phyloP scores from a whole-genome alignment of 2,329 filamentous ascomycete species.

The Fusarium sp. region DNA sequence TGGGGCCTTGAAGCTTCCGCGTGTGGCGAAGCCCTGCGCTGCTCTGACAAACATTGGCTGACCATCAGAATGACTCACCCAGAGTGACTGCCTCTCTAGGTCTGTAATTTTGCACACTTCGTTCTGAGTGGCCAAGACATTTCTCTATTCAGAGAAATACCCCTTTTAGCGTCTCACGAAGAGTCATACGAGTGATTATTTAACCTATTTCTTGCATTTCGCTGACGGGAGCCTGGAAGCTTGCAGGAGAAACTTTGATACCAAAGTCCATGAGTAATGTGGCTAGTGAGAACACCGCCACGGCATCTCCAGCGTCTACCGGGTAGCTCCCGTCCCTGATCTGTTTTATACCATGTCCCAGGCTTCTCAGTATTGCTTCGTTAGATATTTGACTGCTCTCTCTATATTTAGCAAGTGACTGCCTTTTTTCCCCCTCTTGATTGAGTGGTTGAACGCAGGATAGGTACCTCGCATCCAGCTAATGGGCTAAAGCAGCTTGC shows the following conservation, averaged over 20 bases:
- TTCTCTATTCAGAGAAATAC: neutral
- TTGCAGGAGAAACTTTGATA: neutral
- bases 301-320: neutral
- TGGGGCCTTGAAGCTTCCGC: constrained; percentile 30
- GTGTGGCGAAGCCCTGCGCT: constrained; percentile 30
- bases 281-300: neutral
- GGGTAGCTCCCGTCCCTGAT: neutral
- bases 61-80: constrained; percentile 35
- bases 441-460: neutral
- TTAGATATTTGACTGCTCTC: neutral
- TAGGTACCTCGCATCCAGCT: neutral
- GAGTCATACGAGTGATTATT: constrained; percentile 20
- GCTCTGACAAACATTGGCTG: constrained; percentile 27
- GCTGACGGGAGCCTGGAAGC: neutral
- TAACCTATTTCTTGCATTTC: neutral
- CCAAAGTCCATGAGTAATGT: neutral
- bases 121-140: constrained; percentile 7
- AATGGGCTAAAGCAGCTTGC: neutral
- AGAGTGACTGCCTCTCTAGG: constrained; percentile 13
- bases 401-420: neutral
- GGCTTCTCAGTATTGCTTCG: neutral
- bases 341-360: neutral
- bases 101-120: constrained; percentile 14
- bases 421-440: neutral
- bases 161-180: constrained; percentile 17